These are phyloP conservation scores for Leptomonas seymouri DNA, from an alignment of 208 protist genomes.

Conservation along the genomic window DNA sequence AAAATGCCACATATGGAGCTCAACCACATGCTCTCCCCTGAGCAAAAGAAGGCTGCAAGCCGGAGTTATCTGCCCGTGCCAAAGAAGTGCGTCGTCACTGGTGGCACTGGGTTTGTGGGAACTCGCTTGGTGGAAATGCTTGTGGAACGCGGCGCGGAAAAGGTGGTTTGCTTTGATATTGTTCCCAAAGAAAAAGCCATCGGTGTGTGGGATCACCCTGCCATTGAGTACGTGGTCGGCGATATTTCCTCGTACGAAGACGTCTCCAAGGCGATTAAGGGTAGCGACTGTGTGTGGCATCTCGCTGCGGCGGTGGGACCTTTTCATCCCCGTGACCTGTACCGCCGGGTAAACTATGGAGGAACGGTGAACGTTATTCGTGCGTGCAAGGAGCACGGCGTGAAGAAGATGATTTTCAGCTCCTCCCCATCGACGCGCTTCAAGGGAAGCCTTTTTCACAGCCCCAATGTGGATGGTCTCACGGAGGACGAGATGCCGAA, in stretches of 20 bases:
- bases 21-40: slow-evolving; percentile 68
- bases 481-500: slow-evolving; percentile 90
- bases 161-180: slow-evolving; percentile 92
- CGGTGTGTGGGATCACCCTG: slow-evolving; percentile 76
- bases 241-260: slow-evolving; percentile 89
- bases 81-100: slow-evolving; percentile 92
- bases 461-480: slow-evolving; percentile 92
- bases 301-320: slow-evolving; percentile 94
- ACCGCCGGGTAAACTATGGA: slow-evolving; percentile 91
- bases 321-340: slow-evolving; percentile 91
- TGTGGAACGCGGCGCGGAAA: slow-evolving; percentile 92
- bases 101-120: slow-evolving; percentile 96
- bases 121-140: slow-evolving; percentile 96
- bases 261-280: slow-evolving; percentile 77
- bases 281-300: slow-evolving; percentile 95
- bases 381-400: slow-evolving; percentile 89
- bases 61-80: slow-evolving; percentile 74
- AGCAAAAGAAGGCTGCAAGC: slow-evolving; percentile 60
- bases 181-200: slow-evolving; percentile 79
- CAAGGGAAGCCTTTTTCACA: slow-evolving; percentile 87
- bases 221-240: slow-evolving; percentile 91
- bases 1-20: slow-evolving; percentile 37
- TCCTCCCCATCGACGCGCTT: slow-evolving; percentile 94
- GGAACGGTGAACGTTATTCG: slow-evolving; percentile 95
- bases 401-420: slow-evolving; percentile 94